These are phyloP conservation scores for Nymphaea colorata DNA, from an alignment of 164 flowering plant genomes.

Conservation along the genomic window DNA sequence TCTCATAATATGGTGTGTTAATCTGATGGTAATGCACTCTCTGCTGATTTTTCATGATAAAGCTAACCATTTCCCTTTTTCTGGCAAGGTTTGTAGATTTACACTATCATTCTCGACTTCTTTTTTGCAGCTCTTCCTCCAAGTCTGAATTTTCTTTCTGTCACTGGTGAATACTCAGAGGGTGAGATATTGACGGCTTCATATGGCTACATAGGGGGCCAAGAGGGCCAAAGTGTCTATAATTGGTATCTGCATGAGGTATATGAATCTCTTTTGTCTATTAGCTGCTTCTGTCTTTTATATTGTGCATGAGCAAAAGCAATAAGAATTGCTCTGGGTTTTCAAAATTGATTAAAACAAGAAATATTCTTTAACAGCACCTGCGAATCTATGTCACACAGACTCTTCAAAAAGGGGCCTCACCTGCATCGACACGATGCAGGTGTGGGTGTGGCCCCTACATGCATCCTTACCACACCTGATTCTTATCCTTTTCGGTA, in stretches of 20 bases:
- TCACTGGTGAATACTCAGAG: conserved; percentile 82
- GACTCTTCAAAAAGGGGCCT: no score
- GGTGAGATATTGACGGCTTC: conserved; percentile 89
- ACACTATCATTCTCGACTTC: not conserved
- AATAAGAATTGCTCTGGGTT: not conserved
- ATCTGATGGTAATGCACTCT: no score
- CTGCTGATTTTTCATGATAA: no score
- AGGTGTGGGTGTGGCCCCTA: no score
- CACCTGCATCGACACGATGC: no score
- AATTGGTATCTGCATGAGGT: conserved; percentile 97
- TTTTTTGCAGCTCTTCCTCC: conserved; percentile 84
- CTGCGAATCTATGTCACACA: no score
- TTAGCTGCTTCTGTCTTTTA: not conserved
- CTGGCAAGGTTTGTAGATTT: not conserved
- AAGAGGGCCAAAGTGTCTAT: conserved; percentile 87
- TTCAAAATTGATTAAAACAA: not conserved
- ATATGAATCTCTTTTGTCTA: conserved; percentile 3
- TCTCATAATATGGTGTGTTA: no score
- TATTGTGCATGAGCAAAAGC: not conserved
- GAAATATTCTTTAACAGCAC: no score
- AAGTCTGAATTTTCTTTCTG: conserved; percentile 76
- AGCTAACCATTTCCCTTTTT: not conserved
- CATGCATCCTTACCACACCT: no score
- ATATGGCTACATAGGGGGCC: conserved; percentile 96
- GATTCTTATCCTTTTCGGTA: no score